Evolutionary conservation across 2,329 filamentous ascomycete genomes (phyloP), one percentile per base, ranked within the genome.

Genomic region (Dothidotthia symphoricarpi): DNA sequence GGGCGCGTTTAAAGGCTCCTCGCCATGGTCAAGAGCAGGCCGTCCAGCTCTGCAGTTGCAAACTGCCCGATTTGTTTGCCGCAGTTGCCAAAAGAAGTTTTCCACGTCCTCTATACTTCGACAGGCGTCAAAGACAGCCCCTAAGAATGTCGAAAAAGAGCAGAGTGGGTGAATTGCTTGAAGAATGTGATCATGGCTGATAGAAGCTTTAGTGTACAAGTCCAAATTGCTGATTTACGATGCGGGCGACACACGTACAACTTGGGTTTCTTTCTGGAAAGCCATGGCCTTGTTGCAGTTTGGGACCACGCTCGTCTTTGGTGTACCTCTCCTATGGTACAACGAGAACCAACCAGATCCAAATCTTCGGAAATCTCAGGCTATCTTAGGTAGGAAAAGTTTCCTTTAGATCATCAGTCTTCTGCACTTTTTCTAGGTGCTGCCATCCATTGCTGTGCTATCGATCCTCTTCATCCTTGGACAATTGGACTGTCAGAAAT

Each of bases 201-300:
- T 16, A 11, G 15, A 3, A 6, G 4, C 0, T 17, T 45, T 45
- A 53, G 47, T 61, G 57, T 54, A 59, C 53, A 31, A 49, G 31
- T 43, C 52, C 37, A 39, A 45, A 11, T 45, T 68, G 6, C 37
- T 62, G 29, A 66, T 68, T 16, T 68, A 68, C 36, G 55, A 67
- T 48, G 63, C 65, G 6, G 65, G 65, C 22, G 59, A 64, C 15
- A 55, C 57, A 9, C 62, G 64, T 25, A 63, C 61, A 6, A 52
- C 61, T 3, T 67, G 53, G 48, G 57, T 68, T 12, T 51, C 53
- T 13, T 64, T 66, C 35, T 64, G 61, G 57, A 68, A 68, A 45
- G 57, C 59, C 16, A 56, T 59, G 28, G 59, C 61, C 3, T 24
- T 68, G 19, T 45, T 66, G 16, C 57, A 67, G 19, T 67, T 66